Evolutionary conservation across 208 protist species (phyloP), one percentile per base, ranked within the genome.

Genomic region (Leishmania gerbilli): DNA sequence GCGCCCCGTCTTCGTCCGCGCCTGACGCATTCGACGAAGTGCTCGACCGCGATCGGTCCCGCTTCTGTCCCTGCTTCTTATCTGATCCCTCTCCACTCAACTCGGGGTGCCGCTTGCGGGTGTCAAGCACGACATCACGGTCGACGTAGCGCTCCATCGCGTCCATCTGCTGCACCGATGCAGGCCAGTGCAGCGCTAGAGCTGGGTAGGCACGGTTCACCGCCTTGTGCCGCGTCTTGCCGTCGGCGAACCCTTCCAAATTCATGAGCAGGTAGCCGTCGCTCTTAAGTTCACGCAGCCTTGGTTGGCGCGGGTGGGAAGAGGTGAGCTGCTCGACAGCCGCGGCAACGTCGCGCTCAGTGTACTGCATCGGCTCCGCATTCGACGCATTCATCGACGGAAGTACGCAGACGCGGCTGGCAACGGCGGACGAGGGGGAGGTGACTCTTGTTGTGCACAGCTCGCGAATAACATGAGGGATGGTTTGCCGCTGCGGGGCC

Each of bases 261-360:
- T 92, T 82, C 42, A 95, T 79, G 17, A 92, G 55, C 37, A 87
- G 75, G 67, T 90, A 95, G 1, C 89, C 91, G n/a, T 79, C 87
- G 42, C 75, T 88, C 34, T 74, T 53, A 13, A 95, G 84, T 75
- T 95, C 91, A 5, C 78, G 82, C 71, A 79, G 71, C 31, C 58
- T 64, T 69, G 82, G 82, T 31, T 86, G 82, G 64, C 71, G 72
- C 0, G 82, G 62, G 47, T 82, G 7, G 3, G 82, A 55, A 34
- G 42, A 31, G 31, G 82, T 86, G 78, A 86, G 77, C 55, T 55
- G 74, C 74, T 75, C 78, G 1, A 79, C 67, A 37, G 68, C 82
- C 15, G 67, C 74, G 5, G 78, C 82, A 3, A 86, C 74, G 78
- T 80, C 82, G 8, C 72, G 45, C 17, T 74, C 78, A 24, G 78